Evolutionary conservation across 495 filamentous ascomycete species (phyloP), one percentile per base, ranked within the genome.

Genomic region (Penicillium argentinense): DNA sequence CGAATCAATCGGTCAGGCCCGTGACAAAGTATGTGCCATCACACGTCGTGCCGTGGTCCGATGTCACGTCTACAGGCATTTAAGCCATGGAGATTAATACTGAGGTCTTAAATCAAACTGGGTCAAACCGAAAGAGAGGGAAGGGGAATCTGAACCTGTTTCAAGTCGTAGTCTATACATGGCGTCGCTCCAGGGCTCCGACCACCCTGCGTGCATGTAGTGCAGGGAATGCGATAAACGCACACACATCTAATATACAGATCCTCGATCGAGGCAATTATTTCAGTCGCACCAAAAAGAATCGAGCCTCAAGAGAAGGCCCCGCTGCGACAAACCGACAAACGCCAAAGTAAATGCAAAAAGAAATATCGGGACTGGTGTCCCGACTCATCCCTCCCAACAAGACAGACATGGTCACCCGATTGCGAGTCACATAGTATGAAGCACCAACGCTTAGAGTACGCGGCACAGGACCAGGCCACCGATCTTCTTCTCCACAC

Each of bases 381-480:
- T 21, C 8, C 21, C 33, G 16, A 36, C 33, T 21, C 21, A 8
- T 36, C 33, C 33, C 16, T 8, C 33, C 33, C 17, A 36, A 4
- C 17, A 36, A n/a, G n/a, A 36, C 17, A 22, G 17, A 18, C 17
- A 12, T 9, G 21, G 21, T 18, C n/a, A 9, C 17, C 9, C 30
- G n/a, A 13, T 18, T 33, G 30, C 30, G 9, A 33, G 30, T 18
- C 29, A n/a, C 17, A 19, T 9, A 36, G 17, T 1, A 48, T 33
- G 46, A 22, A 38, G 34, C 58, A 56, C n/a, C n/a, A n/a, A 42
- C 24, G 49, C 32, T 64, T 76, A 62, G 25, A 52, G 47, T 36
- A 87, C 84, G 52, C 91, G 74, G 73, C 87, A 93, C 40, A 98
- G 60, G 54, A 91, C 71, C 78, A 93, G 66, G 6, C 93, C 93